Conservation (phyloP, 192 early-diverging fungal species). For the Coemansia sp. region DNA sequence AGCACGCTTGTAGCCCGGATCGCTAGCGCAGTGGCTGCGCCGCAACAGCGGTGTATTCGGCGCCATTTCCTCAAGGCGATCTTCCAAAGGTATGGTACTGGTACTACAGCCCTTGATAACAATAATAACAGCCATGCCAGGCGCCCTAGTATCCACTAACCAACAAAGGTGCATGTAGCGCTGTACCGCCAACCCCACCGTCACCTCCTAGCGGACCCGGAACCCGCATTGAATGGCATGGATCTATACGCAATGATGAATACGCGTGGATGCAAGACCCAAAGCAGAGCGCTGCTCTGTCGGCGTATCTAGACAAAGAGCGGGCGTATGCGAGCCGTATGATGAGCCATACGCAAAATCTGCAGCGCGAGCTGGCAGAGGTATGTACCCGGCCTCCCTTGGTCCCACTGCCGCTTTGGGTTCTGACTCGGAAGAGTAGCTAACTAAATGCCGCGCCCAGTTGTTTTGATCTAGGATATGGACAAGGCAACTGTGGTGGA, state of each 20-base stretch:
- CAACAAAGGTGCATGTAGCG: too few species aligned
- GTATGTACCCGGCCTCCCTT: conserved; percentile 3
- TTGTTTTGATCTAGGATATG: conserved; percentile 32
- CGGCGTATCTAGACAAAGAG: conserved; percentile 22
- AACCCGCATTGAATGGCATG: conserved; percentile 13
- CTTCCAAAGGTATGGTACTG: too few species aligned
- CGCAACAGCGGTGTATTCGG: too few species aligned
- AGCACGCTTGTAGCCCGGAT: too few species aligned
- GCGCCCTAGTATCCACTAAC: too few species aligned
- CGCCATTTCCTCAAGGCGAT: too few species aligned
- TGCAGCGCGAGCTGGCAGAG: conserved; percentile 23
- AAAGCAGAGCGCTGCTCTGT: conserved; percentile 6
- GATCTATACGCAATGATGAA: conserved; percentile 21
- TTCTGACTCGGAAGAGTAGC: too few species aligned
- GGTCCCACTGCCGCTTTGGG: too few species aligned
- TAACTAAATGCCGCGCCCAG: too few species aligned
- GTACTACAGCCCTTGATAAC: too few species aligned
- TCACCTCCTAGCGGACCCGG: conserved; percentile 1
- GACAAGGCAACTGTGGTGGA: conserved; percentile 30
- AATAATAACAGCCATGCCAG: too few species aligned
- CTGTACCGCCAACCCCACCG: conserved; percentile 5
- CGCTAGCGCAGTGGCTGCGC: too few species aligned
- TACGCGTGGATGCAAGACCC: conserved; percentile 44
- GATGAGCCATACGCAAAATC: conserved; percentile 5
- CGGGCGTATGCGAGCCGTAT: conserved; percentile 19